Base-by-base conservation (phyloP, 805 yeast species). In the Tanozyma kutaoensis region DNA sequence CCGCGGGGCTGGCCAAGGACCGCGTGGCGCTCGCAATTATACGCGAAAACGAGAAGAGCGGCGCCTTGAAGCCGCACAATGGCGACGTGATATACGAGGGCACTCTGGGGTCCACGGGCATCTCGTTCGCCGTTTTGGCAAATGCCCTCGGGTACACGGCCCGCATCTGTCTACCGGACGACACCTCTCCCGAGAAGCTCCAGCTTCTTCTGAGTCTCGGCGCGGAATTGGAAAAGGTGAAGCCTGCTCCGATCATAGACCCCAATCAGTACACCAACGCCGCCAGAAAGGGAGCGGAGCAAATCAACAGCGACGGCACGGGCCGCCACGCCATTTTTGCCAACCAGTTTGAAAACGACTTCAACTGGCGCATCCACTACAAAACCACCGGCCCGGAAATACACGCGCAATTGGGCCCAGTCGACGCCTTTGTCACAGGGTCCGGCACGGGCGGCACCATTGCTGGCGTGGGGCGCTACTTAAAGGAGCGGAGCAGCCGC, bases 1-100 rank as follows among this genome's bases (percentile, higher is more conserved):
- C 97, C 0, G 98, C 88, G 1, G 97, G 97, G 0, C 78, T 93
- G 27, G 94, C 97, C 4, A 88, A 88, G 40, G 98, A 88, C 46
- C 59, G 98, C 24, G 94, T 91, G 12, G 97, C 97, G 0, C 54
- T 80, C 13, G 82, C 91, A 3, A 77, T 88, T 24, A 77, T 88
- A 12, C 58, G 69, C 30, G 69, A 70, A 14, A 79, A 78, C 30
- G 94, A 82, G 44, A 29, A 38, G 4, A 26, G 42, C 24, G 91
- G 91, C 1, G 43, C 57, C 5, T 48, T 86, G 22, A 46, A 55
- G 4, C 79, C 81, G 0, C 48, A 69, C 23, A 52, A 49, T 22
- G 84, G 80, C 1, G 91, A 82, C 42, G 60, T 73, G 10, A 77
- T 88, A 2, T 85, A 75, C 48, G 98, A 88, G 55, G 98, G 98